A percentile compares a stretch with the other conserved stretches of the same genome.
Conservation (phyloP, 306 rosid species). For the Quercus mongolica region DNA sequence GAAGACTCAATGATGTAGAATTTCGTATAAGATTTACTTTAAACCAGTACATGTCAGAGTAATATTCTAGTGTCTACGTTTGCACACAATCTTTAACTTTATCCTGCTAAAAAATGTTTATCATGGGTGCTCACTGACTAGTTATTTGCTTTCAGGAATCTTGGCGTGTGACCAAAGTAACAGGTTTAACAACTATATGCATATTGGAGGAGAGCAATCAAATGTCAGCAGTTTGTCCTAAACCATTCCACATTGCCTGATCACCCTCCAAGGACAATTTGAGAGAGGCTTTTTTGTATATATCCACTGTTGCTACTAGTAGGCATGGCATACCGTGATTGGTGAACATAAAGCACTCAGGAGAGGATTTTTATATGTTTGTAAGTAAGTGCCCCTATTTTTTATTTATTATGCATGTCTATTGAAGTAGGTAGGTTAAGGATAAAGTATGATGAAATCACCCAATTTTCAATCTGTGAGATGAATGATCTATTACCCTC, state of each 20-base stretch:
- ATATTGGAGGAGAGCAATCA: neutral
- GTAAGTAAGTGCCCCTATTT: neutral
- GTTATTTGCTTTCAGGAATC: constrained; percentile 18
- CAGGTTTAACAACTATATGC: neutral
- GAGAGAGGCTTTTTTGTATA: constrained; percentile 31
- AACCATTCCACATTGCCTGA: constrained; percentile 1
- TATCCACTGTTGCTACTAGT: neutral
- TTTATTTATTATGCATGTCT: constrained; percentile 8
- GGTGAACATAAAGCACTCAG: too few relatives aligned
- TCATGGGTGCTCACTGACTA: neutral
- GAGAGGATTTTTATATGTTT: neutral
- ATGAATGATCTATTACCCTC: neutral
- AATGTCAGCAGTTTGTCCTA: neutral
- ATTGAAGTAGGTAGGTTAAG: constrained; percentile 23
- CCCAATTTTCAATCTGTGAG: constrained; percentile 29
- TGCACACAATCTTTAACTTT: neutral
- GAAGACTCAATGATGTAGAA: neutral
- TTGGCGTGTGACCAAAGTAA: neutral
- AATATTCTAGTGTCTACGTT: neutral
- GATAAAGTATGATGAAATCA: constrained; percentile 27
- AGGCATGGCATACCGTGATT: too few relatives aligned
- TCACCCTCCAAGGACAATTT: neutral
- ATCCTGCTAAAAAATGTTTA: neutral
- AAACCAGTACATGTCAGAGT: neutral
- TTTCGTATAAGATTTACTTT: neutral